A percentile compares a stretch with the other conserved stretches of the same genome.
Evolutionary conservation across 2,329 filamentous ascomycete genomes (phyloP).

Genomic region (Biscogniauxia marginata): DNA sequence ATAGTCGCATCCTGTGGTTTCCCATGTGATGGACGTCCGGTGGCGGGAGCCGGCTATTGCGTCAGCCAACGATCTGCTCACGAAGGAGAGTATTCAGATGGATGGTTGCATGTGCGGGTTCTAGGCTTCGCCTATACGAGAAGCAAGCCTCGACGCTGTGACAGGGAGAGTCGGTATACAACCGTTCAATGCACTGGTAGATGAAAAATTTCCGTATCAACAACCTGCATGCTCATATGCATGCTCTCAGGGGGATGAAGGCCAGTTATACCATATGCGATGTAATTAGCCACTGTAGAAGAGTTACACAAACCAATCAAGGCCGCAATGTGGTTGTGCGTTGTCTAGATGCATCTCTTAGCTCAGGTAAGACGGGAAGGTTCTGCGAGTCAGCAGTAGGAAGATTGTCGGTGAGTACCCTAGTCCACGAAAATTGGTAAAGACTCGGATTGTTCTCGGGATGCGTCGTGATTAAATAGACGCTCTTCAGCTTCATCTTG

Average conservation of each 20-base stretch:
- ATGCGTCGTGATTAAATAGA: background rate
- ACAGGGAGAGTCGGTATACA: background rate
- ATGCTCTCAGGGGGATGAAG: no score
- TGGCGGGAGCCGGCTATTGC: background rate
- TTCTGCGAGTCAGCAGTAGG: no score
- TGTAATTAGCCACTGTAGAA: no score
- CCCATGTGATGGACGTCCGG: background rate
- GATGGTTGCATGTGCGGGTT: no score
- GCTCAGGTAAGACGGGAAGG: no score
- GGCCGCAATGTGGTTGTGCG: no score
- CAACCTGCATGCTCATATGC: no score
- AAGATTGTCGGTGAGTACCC: background rate
- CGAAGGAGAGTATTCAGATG: background rate
- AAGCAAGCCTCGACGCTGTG: background rate
- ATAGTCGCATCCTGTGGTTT: background rate
- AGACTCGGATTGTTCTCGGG: no score
- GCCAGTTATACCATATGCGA: no score
- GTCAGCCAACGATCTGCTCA: background rate
- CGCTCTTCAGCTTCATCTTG: background rate
- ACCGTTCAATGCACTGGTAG: background rate
- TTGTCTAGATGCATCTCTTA: no score
- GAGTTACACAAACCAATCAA: no score
- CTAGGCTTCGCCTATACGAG: background rate
- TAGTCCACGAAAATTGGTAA: no score
- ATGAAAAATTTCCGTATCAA: background rate